Evolutionary conservation across 208 protist genomes (phyloP).

Genomic region (Crithidia expoeki): DNA sequence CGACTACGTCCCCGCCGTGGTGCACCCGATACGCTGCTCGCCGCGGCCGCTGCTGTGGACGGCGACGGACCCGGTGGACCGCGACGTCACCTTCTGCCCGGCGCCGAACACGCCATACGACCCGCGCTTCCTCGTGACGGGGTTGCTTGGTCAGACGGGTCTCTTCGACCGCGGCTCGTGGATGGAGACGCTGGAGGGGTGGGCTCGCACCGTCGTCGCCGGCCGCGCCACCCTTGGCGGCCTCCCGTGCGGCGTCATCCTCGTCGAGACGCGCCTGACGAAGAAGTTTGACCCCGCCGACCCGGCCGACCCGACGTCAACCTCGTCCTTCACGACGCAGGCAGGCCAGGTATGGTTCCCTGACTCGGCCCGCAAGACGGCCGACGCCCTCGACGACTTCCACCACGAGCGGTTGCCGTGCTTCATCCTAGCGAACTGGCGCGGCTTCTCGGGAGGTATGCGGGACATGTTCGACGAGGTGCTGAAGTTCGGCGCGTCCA

Average conservation of each 20-base stretch:
- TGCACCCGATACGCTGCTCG: slow-evolving; percentile 45
- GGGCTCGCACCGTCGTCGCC: slow-evolving; percentile 97
- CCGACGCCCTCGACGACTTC: slow-evolving; percentile 97
- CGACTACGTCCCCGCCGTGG: slow-evolving; percentile 83
- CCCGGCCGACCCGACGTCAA: slow-evolving; percentile 92
- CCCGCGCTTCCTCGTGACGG: slow-evolving; percentile 80
- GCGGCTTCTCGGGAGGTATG: slow-evolving; percentile 98
- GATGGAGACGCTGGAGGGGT: slow-evolving; percentile 93
- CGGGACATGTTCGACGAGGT: slow-evolving; percentile 99
- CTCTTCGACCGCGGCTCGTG: slow-evolving; percentile 94
- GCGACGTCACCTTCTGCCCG: slow-evolving; percentile 83
- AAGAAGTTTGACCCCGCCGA: slow-evolving; percentile 95
- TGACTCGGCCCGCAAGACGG: slow-evolving; percentile 98
- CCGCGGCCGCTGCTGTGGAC: slow-evolving; percentile 48
- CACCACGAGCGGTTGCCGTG: slow-evolving; percentile 97
- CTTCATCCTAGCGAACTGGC: slow-evolving; percentile 99
- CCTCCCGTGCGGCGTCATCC: slow-evolving; percentile 97
- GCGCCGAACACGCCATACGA: slow-evolving; percentile 76
- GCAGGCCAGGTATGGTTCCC: slow-evolving; percentile 97
- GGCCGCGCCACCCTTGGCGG: slow-evolving; percentile 97
- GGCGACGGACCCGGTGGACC: slow-evolving; percentile 65
- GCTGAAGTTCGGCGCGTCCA: slow-evolving; percentile 99
- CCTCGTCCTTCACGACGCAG: slow-evolving; percentile 74
- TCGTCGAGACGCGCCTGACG: slow-evolving; percentile 96
- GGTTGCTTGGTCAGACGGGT: slow-evolving; percentile 44